Conservation (phyloP, 2,329 filamentous ascomycete genomes). For the Cordyceps farinosa region DNA sequence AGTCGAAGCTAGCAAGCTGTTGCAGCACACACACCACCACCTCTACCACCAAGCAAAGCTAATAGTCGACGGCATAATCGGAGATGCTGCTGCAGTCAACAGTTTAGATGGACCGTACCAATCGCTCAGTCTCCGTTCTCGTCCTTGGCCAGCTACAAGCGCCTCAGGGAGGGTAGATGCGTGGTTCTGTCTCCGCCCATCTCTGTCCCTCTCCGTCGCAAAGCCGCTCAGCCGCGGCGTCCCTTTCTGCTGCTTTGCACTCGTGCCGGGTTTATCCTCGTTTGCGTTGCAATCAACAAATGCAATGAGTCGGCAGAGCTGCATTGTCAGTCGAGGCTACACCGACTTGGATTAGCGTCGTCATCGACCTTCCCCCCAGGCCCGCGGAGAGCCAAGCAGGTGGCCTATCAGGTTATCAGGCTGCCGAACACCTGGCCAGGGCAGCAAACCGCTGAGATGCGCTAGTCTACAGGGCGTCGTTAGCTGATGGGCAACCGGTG, state of each 20-base stretch:
- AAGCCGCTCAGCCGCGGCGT: conserved; percentile 15
- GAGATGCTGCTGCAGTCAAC: conserved; percentile 13
- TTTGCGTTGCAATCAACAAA: not conserved
- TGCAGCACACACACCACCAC: not conserved
- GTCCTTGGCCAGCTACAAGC: conserved; percentile 1
- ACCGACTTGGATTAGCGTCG: not conserved
- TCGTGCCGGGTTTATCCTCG: not conserved
- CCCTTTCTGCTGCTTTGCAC: not conserved
- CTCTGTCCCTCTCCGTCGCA: conserved; percentile 8
- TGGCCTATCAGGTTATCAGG: not conserved
- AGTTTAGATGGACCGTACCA: conserved; percentile 13
- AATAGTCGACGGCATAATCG: conserved; percentile 6
- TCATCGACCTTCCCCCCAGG: not conserved
- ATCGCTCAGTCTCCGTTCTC: conserved; percentile 15
- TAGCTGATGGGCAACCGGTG: not conserved
- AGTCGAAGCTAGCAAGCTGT: not conserved
- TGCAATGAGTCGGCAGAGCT: not conserved
- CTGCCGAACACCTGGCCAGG: not conserved
- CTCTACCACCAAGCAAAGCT: not conserved
- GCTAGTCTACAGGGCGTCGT: not conserved
- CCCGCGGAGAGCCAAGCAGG: not conserved
- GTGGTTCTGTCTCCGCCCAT: not conserved
- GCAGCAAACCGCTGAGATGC: not conserved
- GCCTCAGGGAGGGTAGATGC: not conserved
- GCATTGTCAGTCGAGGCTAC: conserved; percentile 14